A percentile compares a stretch with the other conserved stretches of the same genome.
Evolutionary conservation across 768 basidiomycete species (phyloP).

Genomic region (Termitomyces sp.): DNA sequence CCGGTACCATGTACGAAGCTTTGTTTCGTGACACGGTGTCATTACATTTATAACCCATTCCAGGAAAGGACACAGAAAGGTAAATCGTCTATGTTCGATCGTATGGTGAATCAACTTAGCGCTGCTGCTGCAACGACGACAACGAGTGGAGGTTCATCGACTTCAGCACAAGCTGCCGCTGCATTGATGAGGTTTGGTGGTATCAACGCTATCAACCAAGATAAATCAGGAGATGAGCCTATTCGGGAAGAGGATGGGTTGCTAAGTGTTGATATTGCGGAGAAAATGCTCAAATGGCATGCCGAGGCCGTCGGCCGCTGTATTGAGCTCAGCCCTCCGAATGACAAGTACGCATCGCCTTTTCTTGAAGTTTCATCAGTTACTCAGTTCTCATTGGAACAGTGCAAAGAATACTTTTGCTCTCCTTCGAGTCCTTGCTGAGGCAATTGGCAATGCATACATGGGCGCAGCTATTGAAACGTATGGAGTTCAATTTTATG

Average conservation of each 20-base stretch:
- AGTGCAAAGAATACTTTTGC: slow-evolving; percentile 90
- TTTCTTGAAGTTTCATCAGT: background rate
- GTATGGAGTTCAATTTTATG: slow-evolving; percentile 41
- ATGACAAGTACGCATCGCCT: slow-evolving; percentile 70
- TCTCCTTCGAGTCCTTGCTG: slow-evolving; percentile 79
- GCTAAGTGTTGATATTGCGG: slow-evolving; percentile 71
- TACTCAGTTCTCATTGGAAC: background rate
- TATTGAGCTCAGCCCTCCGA: slow-evolving; percentile 78
- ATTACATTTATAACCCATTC: slow-evolving; percentile 4
- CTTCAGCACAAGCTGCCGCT: slow-evolving; percentile 83
- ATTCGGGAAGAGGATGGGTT: slow-evolving; percentile 79
- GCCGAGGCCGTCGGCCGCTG: slow-evolving; percentile 95
- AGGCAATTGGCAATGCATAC: slow-evolving; percentile 79
- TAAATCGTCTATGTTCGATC: slow-evolving; percentile 82
- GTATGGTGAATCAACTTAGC: slow-evolving; percentile 86
- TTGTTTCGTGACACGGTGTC: background rate
- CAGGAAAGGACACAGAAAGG: slow-evolving; percentile 61
- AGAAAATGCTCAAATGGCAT: slow-evolving; percentile 95
- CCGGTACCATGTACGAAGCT: slow-evolving; percentile 76
- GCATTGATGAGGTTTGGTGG: slow-evolving; percentile 89
- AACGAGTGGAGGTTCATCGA: slow-evolving; percentile 54
- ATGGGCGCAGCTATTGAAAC: slow-evolving; percentile 91
- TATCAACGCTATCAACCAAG: slow-evolving; percentile 52
- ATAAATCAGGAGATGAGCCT: slow-evolving; percentile 63
- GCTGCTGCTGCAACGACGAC: slow-evolving; percentile 68